phyloP scores from a whole-genome alignment of 1,284 basidiomycete genomes.

The Paramarasmius palmivorus region DNA sequence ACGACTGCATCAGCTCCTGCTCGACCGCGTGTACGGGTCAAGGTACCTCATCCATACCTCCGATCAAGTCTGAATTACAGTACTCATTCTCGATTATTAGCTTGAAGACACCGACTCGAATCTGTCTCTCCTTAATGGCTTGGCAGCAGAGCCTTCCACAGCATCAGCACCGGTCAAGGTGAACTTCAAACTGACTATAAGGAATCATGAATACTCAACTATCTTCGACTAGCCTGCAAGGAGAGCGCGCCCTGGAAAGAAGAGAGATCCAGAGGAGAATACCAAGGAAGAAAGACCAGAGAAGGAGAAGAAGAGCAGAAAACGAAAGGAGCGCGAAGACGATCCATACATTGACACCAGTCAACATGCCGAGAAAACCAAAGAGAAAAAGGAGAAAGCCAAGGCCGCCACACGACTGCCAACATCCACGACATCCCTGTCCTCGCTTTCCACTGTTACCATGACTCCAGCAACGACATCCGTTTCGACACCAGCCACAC shows the following conservation, averaged over 20 bases:
- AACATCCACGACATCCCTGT: constrained; percentile 22
- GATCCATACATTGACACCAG: constrained; percentile 23
- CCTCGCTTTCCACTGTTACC: constrained; percentile 22
- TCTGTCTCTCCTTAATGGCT: constrained; percentile 3
- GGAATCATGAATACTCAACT: background rate
- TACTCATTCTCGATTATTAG: background rate
- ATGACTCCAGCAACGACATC: constrained; percentile 28
- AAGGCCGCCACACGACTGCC: constrained; percentile 23
- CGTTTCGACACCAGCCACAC: constrained; percentile 25
- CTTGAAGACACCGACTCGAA: constrained; percentile 11
- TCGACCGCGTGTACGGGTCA: constrained; percentile 10
- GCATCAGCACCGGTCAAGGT: constrained; percentile 2
- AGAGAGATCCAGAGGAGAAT: constrained; percentile 14
- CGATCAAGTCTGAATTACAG: background rate
- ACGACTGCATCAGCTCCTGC: constrained; percentile 2
- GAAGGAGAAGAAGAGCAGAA: constrained; percentile 34
- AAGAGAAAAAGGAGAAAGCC: constrained; percentile 28
- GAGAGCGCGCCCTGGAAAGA: constrained; percentile 4
- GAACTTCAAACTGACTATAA: no score
- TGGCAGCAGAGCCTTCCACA: background rate
- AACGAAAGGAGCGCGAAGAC: constrained; percentile 48
- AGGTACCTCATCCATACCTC: constrained; percentile 2
- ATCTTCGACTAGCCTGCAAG: constrained; percentile 4
- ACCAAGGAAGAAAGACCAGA: constrained; percentile 28
- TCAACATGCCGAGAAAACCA: constrained; percentile 24